A percentile compares a stretch with the other conserved stretches of the same genome.
Conservation (phyloP, 2,329 filamentous ascomycete species). For the Neonectria coccinea region DNA sequence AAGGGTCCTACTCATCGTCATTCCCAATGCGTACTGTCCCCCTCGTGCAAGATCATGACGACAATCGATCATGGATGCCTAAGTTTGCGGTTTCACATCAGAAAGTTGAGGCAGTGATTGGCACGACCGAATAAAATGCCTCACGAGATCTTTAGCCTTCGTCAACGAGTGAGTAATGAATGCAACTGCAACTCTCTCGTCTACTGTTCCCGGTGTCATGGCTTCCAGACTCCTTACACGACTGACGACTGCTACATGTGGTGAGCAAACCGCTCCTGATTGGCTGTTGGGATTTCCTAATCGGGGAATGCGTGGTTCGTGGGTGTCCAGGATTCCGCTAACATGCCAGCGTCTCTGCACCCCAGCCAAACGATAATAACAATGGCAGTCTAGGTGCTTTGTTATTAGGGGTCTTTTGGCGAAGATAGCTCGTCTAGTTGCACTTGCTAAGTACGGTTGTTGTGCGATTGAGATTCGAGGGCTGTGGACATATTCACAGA, state of each 20-base stretch:
- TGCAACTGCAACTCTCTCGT: conserved; percentile 8
- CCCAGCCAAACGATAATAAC: conserved; percentile 8
- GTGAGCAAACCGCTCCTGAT: conserved; percentile 35
- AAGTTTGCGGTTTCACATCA: conserved; percentile 1
- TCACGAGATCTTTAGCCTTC: conserved; percentile 15
- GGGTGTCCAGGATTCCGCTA: conserved; percentile 11
- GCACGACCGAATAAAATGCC: conserved; percentile 26
- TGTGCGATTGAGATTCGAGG: background rate
- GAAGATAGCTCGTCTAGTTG: background rate
- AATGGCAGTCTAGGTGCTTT: background rate
- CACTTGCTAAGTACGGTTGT: too few relatives aligned
- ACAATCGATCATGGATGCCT: conserved; percentile 11
- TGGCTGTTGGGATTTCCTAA: conserved; percentile 29
- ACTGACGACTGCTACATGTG: conserved; percentile 43
- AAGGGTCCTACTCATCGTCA: conserved; percentile 1
- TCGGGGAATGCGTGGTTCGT: conserved; percentile 26
- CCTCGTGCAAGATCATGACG: conserved; percentile 1
- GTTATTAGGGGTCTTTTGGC: background rate
- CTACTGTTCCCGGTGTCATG: conserved; percentile 18
- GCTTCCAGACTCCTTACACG: conserved; percentile 32
- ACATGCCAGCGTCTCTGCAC: conserved; percentile 28
- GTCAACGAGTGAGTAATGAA: background rate
- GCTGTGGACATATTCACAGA: background rate
- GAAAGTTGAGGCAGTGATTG: conserved; percentile 12
- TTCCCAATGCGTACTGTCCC: background rate